Percentiles rank a stretch among this genome's conserved stretches.
Evolutionary conservation across 176 grass and related monocot genomes (phyloP).

Genomic region (Eleusine indica): DNA sequence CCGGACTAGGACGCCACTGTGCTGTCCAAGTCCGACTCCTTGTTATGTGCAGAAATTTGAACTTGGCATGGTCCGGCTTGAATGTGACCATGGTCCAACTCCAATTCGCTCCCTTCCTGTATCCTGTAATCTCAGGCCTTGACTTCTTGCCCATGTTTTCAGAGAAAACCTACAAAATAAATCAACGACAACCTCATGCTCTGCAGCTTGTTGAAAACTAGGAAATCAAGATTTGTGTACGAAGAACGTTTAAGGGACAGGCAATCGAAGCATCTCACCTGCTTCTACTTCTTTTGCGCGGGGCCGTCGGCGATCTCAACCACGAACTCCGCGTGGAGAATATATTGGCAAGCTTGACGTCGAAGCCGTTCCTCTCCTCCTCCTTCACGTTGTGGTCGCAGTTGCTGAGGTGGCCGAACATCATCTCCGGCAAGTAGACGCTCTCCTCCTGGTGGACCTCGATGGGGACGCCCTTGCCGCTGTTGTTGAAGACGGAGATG

Average conservation of each 20-base stretch:
- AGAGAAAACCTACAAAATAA: slow-evolving; percentile 62
- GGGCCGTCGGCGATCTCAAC: slow-evolving; percentile 76
- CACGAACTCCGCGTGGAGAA: slow-evolving; percentile 90
- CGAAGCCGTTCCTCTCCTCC: slow-evolving; percentile 69
- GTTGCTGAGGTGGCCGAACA: slow-evolving; percentile 82
- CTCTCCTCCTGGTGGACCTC: slow-evolving; percentile 71
- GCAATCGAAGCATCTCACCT: no score
- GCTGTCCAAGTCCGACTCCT: no score
- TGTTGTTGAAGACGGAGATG: slow-evolving; percentile 74
- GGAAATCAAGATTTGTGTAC: no score
- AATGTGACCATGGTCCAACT: slow-evolving; percentile 85
- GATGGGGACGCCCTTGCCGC: slow-evolving; percentile 61
- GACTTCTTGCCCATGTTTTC: slow-evolving; percentile 85
- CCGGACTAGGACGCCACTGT: no score
- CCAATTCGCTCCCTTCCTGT: slow-evolving; percentile 71
- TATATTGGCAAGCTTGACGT: slow-evolving; percentile 88
- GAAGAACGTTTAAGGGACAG: no score
- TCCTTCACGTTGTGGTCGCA: slow-evolving; percentile 27
- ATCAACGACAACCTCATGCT: no score
- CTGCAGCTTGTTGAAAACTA: no score
- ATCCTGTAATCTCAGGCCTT: slow-evolving; percentile 69
- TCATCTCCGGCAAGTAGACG: slow-evolving; percentile 74
- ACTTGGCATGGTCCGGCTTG: slow-evolving; percentile 84
- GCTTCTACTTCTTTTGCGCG: neutral
- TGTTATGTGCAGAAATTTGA: no score